A percentile compares a stretch with the other conserved stretches of the same genome.
Evolutionary conservation across 1,284 basidiomycete species (phyloP).

Genomic region (Cryptococcus sp.): DNA sequence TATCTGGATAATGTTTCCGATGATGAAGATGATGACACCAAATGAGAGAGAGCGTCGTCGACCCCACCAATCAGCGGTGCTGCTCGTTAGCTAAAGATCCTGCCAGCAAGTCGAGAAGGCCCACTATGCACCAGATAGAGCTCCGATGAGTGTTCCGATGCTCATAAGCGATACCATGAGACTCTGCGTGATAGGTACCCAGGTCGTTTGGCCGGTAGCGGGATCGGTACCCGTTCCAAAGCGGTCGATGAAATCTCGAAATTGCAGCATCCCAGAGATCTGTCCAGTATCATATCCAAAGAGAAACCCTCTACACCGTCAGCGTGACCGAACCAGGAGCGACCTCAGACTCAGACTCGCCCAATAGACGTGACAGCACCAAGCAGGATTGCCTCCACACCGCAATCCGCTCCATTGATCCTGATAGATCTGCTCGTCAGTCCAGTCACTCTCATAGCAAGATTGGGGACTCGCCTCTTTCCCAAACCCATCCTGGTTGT

Average conservation of each 20-base stretch:
- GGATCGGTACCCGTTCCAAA: constrained; percentile 2
- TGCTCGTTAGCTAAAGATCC: constrained; percentile 54
- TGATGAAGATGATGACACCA: constrained; percentile 60
- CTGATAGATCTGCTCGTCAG: constrained; percentile 1
- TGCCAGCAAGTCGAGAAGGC: constrained; percentile 18
- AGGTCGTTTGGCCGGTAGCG: constrained; percentile 53
- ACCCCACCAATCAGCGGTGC: constrained; percentile 58
- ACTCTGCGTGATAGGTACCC: constrained; percentile 3
- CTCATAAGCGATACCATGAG: constrained; percentile 60
- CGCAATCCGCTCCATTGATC: constrained; percentile 8
- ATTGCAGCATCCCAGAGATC: constrained; percentile 68
- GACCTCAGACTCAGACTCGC: not conserved
- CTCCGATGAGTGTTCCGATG: constrained; percentile 56
- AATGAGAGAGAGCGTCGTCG: constrained; percentile 64
- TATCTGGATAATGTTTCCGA: constrained; percentile 51
- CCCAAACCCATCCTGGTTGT: constrained; percentile 2
- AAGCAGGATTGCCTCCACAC: constrained; percentile 6
- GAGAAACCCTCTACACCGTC: not conserved
- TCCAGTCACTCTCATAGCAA: not conserved
- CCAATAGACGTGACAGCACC: constrained; percentile 8
- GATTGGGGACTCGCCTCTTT: not conserved
- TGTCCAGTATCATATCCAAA: constrained; percentile 59
- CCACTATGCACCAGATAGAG: constrained; percentile 4
- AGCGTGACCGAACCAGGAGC: not conserved
- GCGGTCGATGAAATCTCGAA: constrained; percentile 48